Base-by-base conservation (phyloP, 768 basidiomycete genomes). In the Suillus variegatus region DNA sequence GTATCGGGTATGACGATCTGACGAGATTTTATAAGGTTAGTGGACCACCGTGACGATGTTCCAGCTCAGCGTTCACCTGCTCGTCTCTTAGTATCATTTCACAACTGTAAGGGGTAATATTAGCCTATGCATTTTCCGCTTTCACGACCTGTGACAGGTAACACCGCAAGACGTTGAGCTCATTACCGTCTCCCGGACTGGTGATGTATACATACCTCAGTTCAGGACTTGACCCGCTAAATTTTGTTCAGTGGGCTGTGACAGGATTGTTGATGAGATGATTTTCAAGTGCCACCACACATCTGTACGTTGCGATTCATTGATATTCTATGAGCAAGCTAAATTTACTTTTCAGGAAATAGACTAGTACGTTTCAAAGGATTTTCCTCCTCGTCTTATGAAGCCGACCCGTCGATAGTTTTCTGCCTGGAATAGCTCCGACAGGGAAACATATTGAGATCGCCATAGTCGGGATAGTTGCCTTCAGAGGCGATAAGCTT, bases 401-500 rank as follows among this genome's bases (percentile, higher is more conserved):
- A 43, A 54, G 43, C 32, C 51, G n/a, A 66, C 61, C 28, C 47
- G 9, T 64, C 8, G 25, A 74, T 61, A 47, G 51, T 52, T 62
- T 77, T 57, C 68, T 81, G 35, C 79, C 77, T 1, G 79, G 79
- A 22, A 63, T 80, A 36, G 73, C 73, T 2, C 77, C 80, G 7
- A 78, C 78, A 6, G 79, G 78, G 32, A 82, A 78, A 62, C 72
- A 71, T 1, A 66, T 84, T 16, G 74, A 79, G 41, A 74, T 84
- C 5, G 80, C 82, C 0, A 69, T 84, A 60, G 81, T 82, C 14
- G 81, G 81, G 22, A 72, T 84, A 22, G 75, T 83, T 32, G 81
- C 81, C 13, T 80, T 85, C 56, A 74, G 82, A 55, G 83, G 84
- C n/a, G 82, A 84, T 67, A 82, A 82, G 62, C 69, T 84, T 41